A percentile compares a stretch with the other conserved stretches of the same genome.
These are phyloP conservation scores for Aspergillus hortae DNA, from an alignment of 2,329 filamentous ascomycete genomes.

Conservation along the genomic window DNA sequence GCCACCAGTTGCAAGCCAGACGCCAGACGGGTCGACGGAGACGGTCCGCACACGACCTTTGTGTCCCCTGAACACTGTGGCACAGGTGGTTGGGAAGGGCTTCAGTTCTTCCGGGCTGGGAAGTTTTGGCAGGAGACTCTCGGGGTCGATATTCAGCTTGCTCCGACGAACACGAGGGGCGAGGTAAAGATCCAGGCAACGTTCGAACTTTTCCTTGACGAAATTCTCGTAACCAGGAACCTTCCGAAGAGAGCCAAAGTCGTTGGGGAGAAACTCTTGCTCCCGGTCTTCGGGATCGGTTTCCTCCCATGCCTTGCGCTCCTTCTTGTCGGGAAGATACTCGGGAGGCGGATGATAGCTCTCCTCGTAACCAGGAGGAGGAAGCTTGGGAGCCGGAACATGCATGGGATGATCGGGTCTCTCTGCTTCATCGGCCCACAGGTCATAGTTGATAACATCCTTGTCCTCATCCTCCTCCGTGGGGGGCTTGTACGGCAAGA, in stretches of 20 bases:
- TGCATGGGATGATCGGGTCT: constrained; percentile 87
- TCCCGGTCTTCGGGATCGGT: constrained; percentile 86
- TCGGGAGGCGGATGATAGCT: constrained; percentile 95
- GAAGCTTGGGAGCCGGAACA: constrained; percentile 86
- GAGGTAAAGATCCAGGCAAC: constrained; percentile 91
- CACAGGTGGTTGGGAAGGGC: constrained; percentile 88
- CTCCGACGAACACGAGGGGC: constrained; percentile 89
- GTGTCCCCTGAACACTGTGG: constrained; percentile 83
- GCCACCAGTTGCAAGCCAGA: constrained; percentile 85
- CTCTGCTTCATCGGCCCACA: constrained; percentile 91
- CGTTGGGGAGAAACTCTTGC: constrained; percentile 79
- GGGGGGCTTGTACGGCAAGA: constrained; percentile 81
- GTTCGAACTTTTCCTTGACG: constrained; percentile 93
- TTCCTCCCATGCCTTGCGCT: constrained; percentile 80
- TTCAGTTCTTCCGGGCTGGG: constrained; percentile 90
- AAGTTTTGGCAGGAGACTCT: constrained; percentile 85
- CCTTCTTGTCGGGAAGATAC: constrained; percentile 82
- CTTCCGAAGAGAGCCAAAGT: constrained; percentile 79
- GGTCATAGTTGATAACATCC: constrained; percentile 73
- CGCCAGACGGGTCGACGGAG: constrained; percentile 77
- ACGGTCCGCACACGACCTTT: constrained; percentile 82
- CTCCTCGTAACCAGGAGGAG: constrained; percentile 89
- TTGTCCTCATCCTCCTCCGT: constrained; percentile 70
- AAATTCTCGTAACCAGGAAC: constrained; percentile 88
- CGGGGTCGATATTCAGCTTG: constrained; percentile 93